Percentiles rank a stretch among this genome's conserved stretches.
Evolutionary conservation across 169 alveolate genomes (phyloP).

Genomic region (Eimeria brunetti): DNA sequence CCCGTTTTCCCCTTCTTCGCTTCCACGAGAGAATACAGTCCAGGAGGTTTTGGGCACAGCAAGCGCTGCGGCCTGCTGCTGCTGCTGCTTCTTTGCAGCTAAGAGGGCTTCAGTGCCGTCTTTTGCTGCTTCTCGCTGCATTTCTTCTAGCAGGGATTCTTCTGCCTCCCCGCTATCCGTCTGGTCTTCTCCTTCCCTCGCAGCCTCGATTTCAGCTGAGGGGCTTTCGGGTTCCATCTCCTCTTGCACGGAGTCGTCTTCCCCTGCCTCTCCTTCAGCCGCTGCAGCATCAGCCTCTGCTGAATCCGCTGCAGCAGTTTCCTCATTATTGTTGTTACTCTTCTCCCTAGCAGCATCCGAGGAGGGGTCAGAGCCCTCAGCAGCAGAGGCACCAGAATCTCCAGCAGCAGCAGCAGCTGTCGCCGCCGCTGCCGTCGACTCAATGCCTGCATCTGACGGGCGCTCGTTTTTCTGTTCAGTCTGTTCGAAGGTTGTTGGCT

Average conservation of each 20-base stretch:
- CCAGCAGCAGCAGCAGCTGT: neutral
- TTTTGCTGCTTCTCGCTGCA: slow-evolving; percentile 17
- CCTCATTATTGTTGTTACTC: neutral
- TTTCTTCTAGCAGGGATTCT: neutral
- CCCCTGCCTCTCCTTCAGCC: neutral
- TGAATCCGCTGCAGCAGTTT: neutral
- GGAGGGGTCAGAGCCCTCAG: neutral
- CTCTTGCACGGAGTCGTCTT: neutral
- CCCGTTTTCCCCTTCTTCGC: too few species aligned
- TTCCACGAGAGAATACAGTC: neutral
- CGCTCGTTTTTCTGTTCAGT: neutral
- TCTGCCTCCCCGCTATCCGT: slow-evolving; percentile 29
- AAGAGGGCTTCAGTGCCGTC: neutral
- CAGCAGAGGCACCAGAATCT: neutral
- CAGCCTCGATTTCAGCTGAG: slow-evolving; percentile 22
- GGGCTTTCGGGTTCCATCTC: neutral
- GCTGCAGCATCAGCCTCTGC: neutral
- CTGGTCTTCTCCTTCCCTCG: neutral
- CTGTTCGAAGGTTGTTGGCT: neutral
- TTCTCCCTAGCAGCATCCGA: neutral
- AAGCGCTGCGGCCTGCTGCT: neutral
- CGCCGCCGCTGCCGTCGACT: neutral
- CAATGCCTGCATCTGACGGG: neutral
- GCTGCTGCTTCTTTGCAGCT: too few species aligned
- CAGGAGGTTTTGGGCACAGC: neutral